Evolutionary conservation across 768 basidiomycete species (phyloP).

Genomic region (Lanmaoa rubissima): DNA sequence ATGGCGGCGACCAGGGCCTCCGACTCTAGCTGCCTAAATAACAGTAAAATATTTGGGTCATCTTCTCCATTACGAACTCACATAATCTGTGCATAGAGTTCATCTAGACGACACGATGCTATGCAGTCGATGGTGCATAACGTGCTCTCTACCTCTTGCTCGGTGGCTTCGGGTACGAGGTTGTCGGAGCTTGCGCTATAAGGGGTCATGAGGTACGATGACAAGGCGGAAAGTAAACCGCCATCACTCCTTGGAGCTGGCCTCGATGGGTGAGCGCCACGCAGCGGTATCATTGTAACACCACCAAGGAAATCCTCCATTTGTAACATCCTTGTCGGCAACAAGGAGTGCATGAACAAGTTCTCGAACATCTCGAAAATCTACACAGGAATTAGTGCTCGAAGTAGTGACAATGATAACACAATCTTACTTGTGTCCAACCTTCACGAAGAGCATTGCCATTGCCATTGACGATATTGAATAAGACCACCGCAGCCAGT

Average conservation of each 20-base stretch:
- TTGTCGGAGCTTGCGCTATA: slow-evolving; percentile 76
- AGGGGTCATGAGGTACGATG: slow-evolving; percentile 95
- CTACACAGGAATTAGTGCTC: slow-evolving; percentile 37
- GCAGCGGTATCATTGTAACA: slow-evolving; percentile 86
- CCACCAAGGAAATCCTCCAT: slow-evolving; percentile 99
- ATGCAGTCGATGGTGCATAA: slow-evolving; percentile 95
- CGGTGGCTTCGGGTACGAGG: slow-evolving; percentile 82
- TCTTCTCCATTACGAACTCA: slow-evolving; percentile 40
- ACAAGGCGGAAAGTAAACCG: slow-evolving; percentile 90
- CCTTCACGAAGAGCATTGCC: slow-evolving; percentile 92
- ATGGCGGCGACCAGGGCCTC: slow-evolving; percentile 83
- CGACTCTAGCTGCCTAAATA: slow-evolving; percentile 65
- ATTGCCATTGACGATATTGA: slow-evolving; percentile 97
- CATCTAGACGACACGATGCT: slow-evolving; percentile 88
- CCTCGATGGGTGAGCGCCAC: slow-evolving; percentile 65
- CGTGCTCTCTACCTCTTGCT: slow-evolving; percentile 90
- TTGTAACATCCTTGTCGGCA: slow-evolving; percentile 88
- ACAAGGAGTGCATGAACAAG: slow-evolving; percentile 87
- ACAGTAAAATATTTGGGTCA: slow-evolving; percentile 7
- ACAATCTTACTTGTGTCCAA: slow-evolving; percentile 74
- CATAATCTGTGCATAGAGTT: slow-evolving; percentile 93
- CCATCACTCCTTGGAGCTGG: slow-evolving; percentile 70
- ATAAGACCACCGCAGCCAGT: slow-evolving; percentile 93
- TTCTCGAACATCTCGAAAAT: slow-evolving; percentile 99
- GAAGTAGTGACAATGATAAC: background rate